phyloP scores from a whole-genome alignment of 2,329 filamentous ascomycete genomes.

The Ophiosphaerella herpotricha region DNA sequence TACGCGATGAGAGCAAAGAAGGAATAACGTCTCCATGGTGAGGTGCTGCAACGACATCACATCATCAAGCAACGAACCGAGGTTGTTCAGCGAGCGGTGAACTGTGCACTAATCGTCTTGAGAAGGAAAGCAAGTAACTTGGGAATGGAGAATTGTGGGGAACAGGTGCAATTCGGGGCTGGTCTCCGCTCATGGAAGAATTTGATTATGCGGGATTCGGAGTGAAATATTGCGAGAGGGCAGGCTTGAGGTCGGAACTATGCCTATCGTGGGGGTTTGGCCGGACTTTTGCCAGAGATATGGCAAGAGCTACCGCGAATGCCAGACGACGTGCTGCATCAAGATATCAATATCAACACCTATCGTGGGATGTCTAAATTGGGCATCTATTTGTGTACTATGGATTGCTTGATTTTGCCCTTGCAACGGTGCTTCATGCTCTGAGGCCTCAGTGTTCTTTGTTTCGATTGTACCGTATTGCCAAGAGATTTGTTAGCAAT shows the following conservation, averaged over 20 bases:
- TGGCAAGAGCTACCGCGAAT: slow-evolving; percentile 1
- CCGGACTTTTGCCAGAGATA: slow-evolving; percentile 7
- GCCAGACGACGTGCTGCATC: background rate
- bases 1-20: background rate
- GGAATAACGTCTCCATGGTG: too few species aligned
- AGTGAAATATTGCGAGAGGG: slow-evolving; percentile 13
- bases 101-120: background rate
- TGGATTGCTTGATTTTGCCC: too few species aligned
- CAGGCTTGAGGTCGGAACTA: slow-evolving; percentile 3
- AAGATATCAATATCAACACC: too few species aligned
- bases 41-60: background rate
- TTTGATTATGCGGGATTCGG: slow-evolving; percentile 19
- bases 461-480: too few species aligned
- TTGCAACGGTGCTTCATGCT: too few species aligned
- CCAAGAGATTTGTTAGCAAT: too few species aligned
- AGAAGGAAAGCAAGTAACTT: background rate
- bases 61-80: background rate
- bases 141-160: slow-evolving; percentile 9
- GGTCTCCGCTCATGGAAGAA: slow-evolving; percentile 11
- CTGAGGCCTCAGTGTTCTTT: too few species aligned
- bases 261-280: slow-evolving; percentile 13
- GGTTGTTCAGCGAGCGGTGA: slow-evolving; percentile 1
- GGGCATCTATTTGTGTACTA: background rate
- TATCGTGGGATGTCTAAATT: background rate
- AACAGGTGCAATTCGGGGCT: slow-evolving; percentile 5